phyloP scores from a whole-genome alignment of 441 rosid genomes.

The Brassica hybrid region DNA sequence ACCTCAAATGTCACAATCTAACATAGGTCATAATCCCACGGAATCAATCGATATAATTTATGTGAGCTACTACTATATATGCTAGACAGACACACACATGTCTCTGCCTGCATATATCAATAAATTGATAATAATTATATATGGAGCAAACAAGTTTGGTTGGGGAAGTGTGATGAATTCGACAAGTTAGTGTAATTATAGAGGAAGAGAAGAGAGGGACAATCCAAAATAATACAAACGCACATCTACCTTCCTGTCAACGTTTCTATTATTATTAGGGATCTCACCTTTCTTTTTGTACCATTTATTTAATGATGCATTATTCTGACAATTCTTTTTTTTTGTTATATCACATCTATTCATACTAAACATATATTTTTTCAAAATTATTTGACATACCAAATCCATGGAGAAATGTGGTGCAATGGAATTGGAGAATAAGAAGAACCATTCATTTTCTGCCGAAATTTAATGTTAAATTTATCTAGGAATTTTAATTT shows the following conservation, averaged over 20 bases:
- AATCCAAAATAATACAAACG: constrained; percentile 34
- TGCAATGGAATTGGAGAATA: neutral
- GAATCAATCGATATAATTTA: constrained; percentile 39
- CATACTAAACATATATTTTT: neutral
- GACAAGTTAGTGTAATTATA: constrained; percentile 41
- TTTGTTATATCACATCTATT: constrained; percentile 25
- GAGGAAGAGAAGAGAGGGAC: constrained; percentile 35
- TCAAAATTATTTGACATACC: constrained; percentile 23
- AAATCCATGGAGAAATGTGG: neutral
- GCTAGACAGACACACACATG: constrained; percentile 41
- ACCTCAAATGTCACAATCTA: constrained; percentile 36
- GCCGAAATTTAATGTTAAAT: neutral
- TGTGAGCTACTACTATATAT: constrained; percentile 27
- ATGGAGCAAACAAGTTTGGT: constrained; percentile 43
- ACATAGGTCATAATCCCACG: constrained; percentile 38
- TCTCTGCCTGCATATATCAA: constrained; percentile 35
- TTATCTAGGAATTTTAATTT: neutral
- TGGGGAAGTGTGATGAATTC: constrained; percentile 41
- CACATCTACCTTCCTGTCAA: constrained; percentile 45
- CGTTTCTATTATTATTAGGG: constrained; percentile 10
- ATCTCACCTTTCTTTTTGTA: constrained; percentile 14
- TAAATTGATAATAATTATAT: constrained; percentile 17
- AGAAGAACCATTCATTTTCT: neutral
- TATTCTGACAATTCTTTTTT: constrained; percentile 21
- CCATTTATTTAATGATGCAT: constrained; percentile 26